Evolutionary conservation across 495 filamentous ascomycete genomes (phyloP).

Genomic region (Friedmanniomyces simplex): DNA sequence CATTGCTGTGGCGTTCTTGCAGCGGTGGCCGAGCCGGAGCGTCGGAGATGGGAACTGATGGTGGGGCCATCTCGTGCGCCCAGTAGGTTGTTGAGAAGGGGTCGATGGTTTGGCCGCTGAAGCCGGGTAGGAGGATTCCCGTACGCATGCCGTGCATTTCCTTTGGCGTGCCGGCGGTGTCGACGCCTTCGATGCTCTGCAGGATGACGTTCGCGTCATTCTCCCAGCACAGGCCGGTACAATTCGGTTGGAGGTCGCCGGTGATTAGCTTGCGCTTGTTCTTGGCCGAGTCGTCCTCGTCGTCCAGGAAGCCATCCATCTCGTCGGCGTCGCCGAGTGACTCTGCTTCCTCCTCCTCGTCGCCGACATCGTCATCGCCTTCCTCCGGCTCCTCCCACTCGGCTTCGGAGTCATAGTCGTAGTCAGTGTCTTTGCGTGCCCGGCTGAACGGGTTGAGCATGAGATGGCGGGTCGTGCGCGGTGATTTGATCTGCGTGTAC

Average conservation of each 20-base stretch:
- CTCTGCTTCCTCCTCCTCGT: slow-evolving; percentile 71
- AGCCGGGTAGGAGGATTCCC: slow-evolving; percentile 19
- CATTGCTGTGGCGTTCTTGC: slow-evolving; percentile 17
- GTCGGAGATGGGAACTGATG: neutral
- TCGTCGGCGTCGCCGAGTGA: slow-evolving; percentile 52
- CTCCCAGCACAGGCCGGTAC: slow-evolving; percentile 75
- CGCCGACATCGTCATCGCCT: slow-evolving; percentile 59
- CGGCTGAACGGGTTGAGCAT: slow-evolving; percentile 61
- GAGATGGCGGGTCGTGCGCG: slow-evolving; percentile 42
- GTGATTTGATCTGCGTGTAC: slow-evolving; percentile 48
- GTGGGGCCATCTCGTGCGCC: slow-evolving; percentile 32
- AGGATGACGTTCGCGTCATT: slow-evolving; percentile 36
- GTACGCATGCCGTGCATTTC: slow-evolving; percentile 10
- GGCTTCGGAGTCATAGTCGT: slow-evolving; percentile 93
- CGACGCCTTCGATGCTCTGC: slow-evolving; percentile 34
- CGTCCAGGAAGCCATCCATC: slow-evolving; percentile 67
- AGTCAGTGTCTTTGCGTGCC: slow-evolving; percentile 58
- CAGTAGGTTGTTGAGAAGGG: slow-evolving; percentile 81
- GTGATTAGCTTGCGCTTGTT: slow-evolving; percentile 39
- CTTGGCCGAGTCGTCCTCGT: slow-evolving; percentile 30
- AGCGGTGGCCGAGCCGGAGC: slow-evolving; percentile 30
- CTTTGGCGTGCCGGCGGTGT: slow-evolving; percentile 40
- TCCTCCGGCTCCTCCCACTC: slow-evolving; percentile 86
- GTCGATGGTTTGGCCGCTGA: slow-evolving; percentile 53
- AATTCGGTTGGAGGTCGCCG: slow-evolving; percentile 63